phyloP scores from a whole-genome alignment of 2,329 filamentous ascomycete genomes.

The Alternaria arborescens region DNA sequence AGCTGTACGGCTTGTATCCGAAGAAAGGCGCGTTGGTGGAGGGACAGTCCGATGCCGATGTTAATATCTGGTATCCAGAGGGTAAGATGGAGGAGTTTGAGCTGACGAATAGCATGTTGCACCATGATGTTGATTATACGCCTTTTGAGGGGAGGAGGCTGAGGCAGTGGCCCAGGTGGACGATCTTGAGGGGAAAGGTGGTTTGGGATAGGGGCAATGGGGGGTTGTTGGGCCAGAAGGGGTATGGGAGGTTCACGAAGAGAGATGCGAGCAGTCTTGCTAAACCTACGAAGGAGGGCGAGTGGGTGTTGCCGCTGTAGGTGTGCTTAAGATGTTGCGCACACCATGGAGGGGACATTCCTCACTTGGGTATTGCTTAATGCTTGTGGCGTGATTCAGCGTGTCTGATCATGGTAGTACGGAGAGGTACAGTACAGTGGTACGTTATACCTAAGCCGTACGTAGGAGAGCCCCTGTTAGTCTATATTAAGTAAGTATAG shows the following conservation, averaged over 20 bases:
- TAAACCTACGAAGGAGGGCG: slow-evolving; percentile 36
- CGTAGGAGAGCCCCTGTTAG: too few species aligned
- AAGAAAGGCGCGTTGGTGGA: slow-evolving; percentile 61
- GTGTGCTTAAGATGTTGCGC: not conserved
- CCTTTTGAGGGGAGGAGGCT: slow-evolving; percentile 67
- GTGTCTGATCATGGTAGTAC: too few species aligned
- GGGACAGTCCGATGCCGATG: slow-evolving; percentile 63
- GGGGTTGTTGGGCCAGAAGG: slow-evolving; percentile 59
- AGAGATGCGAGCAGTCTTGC: slow-evolving; percentile 53
- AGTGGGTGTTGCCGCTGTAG: slow-evolving; percentile 33
- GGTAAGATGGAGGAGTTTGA: slow-evolving; percentile 54
- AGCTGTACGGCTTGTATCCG: slow-evolving; percentile 65
- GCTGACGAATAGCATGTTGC: slow-evolving; percentile 63
- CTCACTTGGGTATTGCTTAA: too few species aligned
- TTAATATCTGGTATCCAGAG: slow-evolving; percentile 61
- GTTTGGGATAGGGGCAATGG: slow-evolving; percentile 66
- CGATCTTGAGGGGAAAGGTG: slow-evolving; percentile 65
- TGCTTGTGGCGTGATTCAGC: too few species aligned
- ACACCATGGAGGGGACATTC: not conserved
- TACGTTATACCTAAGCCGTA: too few species aligned
- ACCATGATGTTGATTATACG: slow-evolving; percentile 70
- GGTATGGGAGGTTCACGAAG: slow-evolving; percentile 60
- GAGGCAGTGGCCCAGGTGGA: slow-evolving; percentile 69
- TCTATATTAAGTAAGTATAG: too few species aligned
- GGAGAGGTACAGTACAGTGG: too few species aligned